Evolutionary conservation across 768 basidiomycete genomes (phyloP).

Genomic region (Boletus patriciae): DNA sequence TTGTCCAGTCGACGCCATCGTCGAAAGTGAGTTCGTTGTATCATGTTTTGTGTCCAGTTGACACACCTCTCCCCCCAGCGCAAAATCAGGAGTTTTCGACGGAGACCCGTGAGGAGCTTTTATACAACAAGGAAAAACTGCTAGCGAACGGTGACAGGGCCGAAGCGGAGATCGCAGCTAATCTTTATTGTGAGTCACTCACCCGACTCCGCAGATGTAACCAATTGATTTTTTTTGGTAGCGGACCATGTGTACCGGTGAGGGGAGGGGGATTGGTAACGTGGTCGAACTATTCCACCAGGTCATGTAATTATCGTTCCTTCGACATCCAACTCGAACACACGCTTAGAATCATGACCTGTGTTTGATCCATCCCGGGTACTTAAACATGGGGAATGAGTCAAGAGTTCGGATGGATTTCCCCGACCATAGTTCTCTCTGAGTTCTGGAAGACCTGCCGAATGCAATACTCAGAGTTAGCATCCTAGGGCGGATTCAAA

Average conservation of each 20-base stretch:
- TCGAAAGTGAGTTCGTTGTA: slow-evolving; percentile 74
- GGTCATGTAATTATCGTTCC: slow-evolving; percentile 27
- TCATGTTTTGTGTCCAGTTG: slow-evolving; percentile 4
- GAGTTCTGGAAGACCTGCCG: not conserved
- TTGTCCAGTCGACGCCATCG: slow-evolving; percentile 98
- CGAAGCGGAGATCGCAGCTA: slow-evolving; percentile 97
- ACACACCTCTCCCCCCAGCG: slow-evolving; percentile 47
- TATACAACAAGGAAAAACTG: slow-evolving; percentile 99
- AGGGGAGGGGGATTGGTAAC: slow-evolving; percentile 21
- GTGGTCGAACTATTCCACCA: slow-evolving; percentile 9
- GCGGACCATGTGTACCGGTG: slow-evolving; percentile 89
- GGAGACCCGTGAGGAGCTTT: slow-evolving; percentile 95
- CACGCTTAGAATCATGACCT: slow-evolving; percentile 1
- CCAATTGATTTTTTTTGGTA: slow-evolving; percentile 35
- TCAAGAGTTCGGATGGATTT: not conserved
- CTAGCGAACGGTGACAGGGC: slow-evolving; percentile 94
- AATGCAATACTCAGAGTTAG: not conserved
- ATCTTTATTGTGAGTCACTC: slow-evolving; percentile 64
- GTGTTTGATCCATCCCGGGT: slow-evolving; percentile 1
- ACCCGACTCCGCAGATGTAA: slow-evolving; percentile 11
- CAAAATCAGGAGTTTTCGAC: slow-evolving; percentile 98
- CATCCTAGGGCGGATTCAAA: not conserved
- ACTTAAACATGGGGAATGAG: not conserved
- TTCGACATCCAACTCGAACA: slow-evolving; percentile 8
- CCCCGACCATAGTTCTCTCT: not conserved